Evolutionary conservation across 441 rosid genomes (phyloP), one percentile per base, ranked within the genome.

Genomic region (Erysimum pusillum): DNA sequence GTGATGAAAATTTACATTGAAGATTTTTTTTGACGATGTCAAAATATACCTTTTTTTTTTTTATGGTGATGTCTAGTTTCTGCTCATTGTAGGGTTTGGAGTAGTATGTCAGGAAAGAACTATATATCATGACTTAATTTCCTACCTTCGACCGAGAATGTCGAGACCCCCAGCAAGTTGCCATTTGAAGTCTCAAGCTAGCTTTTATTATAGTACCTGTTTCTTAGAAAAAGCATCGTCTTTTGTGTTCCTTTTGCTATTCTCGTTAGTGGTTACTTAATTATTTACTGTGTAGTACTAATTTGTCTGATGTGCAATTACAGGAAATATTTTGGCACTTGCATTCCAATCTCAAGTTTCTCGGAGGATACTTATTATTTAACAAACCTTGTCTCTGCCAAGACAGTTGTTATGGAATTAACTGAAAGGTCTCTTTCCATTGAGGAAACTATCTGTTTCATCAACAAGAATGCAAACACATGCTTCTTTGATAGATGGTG

Each of bases 301-400:
- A 45, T 54, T 58, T 28, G 18, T 59, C 48, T 67, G 42, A 9
- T 36, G 5, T 57, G 34, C 34, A 17, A 67, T 39, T 58, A 53
- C 34, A 75, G 68, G 60, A 75, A 28, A 48, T 67, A n/a, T 28
- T 57, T 8, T 5, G 7, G 7, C 42, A 36, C 14, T 8, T 73
- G 48, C 71, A 41, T 32, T 62, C 17, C 60, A 4, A 81, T 73
- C 88, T 87, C 69, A 88, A 70, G 80, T 86, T 79, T 82, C 45
- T 84, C 89, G 4, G 89, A 84, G 82, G 86, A 85, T 48, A 89
- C 89, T 28, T 89, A 87, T 65, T 86, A 80, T 81, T 79, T 84
- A 69, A 84, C 89, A 39, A 85, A 85, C 81, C 78, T 87, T 34
- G 65, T 85, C 20, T 87, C 89, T 2, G 84, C 86, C 34, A 86